Evolutionary conservation across 306 rosid species (phyloP), one percentile per base, ranked within the genome.

Genomic region (Crataegus laevigata): DNA sequence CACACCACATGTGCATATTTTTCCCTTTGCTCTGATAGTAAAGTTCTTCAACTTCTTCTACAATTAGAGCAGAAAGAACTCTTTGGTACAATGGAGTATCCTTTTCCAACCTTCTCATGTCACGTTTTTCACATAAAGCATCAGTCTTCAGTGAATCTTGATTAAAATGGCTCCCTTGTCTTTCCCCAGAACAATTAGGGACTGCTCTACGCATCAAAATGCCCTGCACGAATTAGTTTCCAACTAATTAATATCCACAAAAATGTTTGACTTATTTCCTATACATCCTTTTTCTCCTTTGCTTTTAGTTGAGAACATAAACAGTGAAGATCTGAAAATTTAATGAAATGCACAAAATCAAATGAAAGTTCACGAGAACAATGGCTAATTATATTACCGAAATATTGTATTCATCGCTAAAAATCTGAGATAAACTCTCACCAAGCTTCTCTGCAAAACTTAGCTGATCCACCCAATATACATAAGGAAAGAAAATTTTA

Each of bases 51-150:
- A 65, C 76, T 77, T 91, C 93, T 77, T 89, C 98, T 78, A 82
- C 92, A 71, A 93, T 89, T 75, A 93, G 80, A 77, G 98, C 92
- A 84, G 94, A 93, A 70, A 93, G 88, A 79, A 93, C 89, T 82
- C 94, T 87, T 79, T 89, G 97, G 89, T 87, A 93, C 68, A 93
- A 73, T 68, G 98, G 91, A 61, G 84, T 74, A 65, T 72, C 91
- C 84, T 84, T 91, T 70, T 89, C 86, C 52, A 58, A 50, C 82
- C 80, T 93, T 83, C 82, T 82, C 38, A 69, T 51, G 82, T 84
- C 91, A 79, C 72, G 74, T 76, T 74, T 86, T 76, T 82, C 84
- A 73, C 76, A 78, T 63, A 80, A 71, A 83, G 85, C 80, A 72
- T 81, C 91, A 60, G 69, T 21, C 77, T 61, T 73, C n/a, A 21